Base-by-base conservation (phyloP, 2,329 filamentous ascomycete genomes). In the Colletotrichum echinochloae region DNA sequence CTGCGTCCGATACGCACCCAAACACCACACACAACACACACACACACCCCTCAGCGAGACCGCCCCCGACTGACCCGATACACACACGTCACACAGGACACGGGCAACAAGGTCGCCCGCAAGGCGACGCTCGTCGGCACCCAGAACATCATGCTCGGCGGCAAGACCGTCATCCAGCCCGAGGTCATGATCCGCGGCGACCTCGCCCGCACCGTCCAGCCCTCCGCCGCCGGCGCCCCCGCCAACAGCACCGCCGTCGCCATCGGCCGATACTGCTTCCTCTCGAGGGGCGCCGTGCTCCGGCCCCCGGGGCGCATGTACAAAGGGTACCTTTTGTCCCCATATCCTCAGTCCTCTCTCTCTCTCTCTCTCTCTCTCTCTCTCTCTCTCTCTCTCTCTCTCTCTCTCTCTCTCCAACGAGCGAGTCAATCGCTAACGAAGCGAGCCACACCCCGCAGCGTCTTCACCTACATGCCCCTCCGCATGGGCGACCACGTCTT, bases 51-150 rank as follows among this genome's bases (percentile, higher is more conserved):
- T 18, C 2, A 7, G 14, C 20, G 5, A 30, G 26, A 28, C 20
- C 28, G 8, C 63, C 49, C 39, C 6, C 39, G 33, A 62, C 62
- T 70, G 52, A 71, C 69, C 63, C 59, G 46, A 44, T 54, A 33
- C 39, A 8, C 39, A 41, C 8, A 37, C 12, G 63, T n/a, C n/a
- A 1, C 33, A 26, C 75, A 97, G 95, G 95, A 98, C 83, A 97
- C 95, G 3, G 96, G 96, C 75, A 99, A 99, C 88, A 98, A 98
- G 84, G 96, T 99, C 77, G 95, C 95, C 48, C 94, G 96, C 74
- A 94, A 94, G 75, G 93, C 94, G 72, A 91, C 92, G 79, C 94
- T 99, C 75, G 93, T 97, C 77, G 96, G 96, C 77, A 98, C 95
- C 28, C 94, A 97, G 76, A 97, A 98, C 83, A 98, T 99, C 82